A percentile compares a stretch with the other conserved stretches of the same genome.
phyloP scores from a whole-genome alignment of 345 rosid genomes.

The Citrus australasica region DNA sequence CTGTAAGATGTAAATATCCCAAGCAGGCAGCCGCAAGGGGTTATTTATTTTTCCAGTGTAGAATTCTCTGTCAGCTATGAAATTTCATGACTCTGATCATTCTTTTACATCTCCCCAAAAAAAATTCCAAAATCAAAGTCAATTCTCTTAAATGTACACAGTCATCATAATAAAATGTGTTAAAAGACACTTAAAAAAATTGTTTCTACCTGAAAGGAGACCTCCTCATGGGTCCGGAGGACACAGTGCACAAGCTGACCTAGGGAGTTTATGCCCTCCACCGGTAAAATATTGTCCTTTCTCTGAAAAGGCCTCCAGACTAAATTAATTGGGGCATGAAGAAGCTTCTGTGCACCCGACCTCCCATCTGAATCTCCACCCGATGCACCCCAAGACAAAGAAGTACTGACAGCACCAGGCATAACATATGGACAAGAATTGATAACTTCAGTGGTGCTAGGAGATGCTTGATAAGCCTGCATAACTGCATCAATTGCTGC shows the following conservation, averaged over 20 bases:
- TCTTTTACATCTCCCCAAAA: background rate
- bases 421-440: constrained; percentile 91
- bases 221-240: constrained; percentile 78
- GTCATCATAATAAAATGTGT: background rate
- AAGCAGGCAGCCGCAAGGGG: background rate
- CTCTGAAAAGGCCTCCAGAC: constrained; percentile 74
- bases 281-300: constrained; percentile 66
- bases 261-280: constrained; percentile 78
- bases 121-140: too few species aligned
- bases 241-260: constrained; percentile 68
- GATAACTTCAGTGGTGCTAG: constrained; percentile 57
- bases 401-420: constrained; percentile 63
- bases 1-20: background rate
- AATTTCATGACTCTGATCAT: background rate
- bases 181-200: background rate
- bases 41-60: background rate
- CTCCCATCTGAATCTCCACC: constrained; percentile 45
- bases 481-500: constrained; percentile 71
- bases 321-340: constrained; percentile 65
- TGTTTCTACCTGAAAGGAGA: constrained; percentile 65
- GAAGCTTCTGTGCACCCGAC: constrained; percentile 53
- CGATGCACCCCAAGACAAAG: constrained; percentile 66
- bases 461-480: constrained; percentile 74
- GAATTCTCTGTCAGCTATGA: background rate
- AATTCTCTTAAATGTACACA: background rate